Conservation (phyloP, 2,329 filamentous ascomycete genomes). For the Xylaria sp. region DNA sequence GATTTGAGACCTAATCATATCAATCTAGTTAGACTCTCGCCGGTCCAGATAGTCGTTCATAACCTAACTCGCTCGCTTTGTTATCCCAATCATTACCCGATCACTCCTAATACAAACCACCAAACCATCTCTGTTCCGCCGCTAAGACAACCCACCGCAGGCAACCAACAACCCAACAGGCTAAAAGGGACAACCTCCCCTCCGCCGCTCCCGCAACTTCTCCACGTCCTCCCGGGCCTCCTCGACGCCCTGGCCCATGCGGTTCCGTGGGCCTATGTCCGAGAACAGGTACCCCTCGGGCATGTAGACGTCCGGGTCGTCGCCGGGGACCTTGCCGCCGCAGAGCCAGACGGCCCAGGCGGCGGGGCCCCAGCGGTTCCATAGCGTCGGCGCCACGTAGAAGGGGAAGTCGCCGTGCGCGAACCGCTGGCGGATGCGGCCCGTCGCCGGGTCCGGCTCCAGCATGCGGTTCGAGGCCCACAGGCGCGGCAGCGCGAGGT, state of each 20-base stretch:
- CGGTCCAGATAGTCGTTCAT: too few species aligned
- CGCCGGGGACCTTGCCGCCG: slow-evolving; percentile 52
- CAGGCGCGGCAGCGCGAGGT: slow-evolving; percentile 63
- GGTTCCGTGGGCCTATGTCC: slow-evolving; percentile 64
- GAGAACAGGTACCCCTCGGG: slow-evolving; percentile 56
- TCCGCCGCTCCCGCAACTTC: slow-evolving; percentile 38
- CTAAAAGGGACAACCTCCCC: slow-evolving; percentile 37
- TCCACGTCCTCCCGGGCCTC: slow-evolving; percentile 47
- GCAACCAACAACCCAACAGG: background rate
- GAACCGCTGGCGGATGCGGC: slow-evolving; percentile 50
- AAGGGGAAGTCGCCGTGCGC: slow-evolving; percentile 66
- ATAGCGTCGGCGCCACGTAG: slow-evolving; percentile 62
- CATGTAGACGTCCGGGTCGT: slow-evolving; percentile 43
- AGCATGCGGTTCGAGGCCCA: slow-evolving; percentile 43
- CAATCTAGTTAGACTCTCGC: too few species aligned
- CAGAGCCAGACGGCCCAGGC: slow-evolving; percentile 50
- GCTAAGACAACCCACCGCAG: too few species aligned
- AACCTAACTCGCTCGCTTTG: too few species aligned
- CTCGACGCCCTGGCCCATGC: slow-evolving; percentile 55
- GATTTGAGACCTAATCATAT: too few species aligned
- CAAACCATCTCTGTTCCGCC: too few species aligned
- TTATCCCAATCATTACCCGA: too few species aligned
- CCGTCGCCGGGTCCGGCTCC: slow-evolving; percentile 55
- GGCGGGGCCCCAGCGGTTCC: slow-evolving; percentile 64
- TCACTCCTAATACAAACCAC: too few species aligned